A percentile compares a stretch with the other conserved stretches of the same genome.
Conservation (phyloP, 768 basidiomycete genomes). For the Russula olivacea region DNA sequence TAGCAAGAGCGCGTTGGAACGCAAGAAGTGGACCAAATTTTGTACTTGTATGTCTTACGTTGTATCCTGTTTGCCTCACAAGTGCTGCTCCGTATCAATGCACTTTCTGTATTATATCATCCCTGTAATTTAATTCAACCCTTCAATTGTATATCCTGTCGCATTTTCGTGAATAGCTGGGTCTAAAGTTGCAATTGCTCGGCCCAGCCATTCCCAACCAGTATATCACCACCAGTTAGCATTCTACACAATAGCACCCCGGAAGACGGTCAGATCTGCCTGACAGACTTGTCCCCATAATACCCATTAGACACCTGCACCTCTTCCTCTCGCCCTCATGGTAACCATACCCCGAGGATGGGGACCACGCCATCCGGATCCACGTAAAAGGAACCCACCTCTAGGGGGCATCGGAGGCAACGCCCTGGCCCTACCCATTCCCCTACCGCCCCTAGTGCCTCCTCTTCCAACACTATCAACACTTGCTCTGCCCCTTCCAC, state of each 20-base stretch:
- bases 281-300: background rate
- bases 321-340: conserved; percentile 5
- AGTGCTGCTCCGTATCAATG: background rate
- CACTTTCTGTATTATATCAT: background rate
- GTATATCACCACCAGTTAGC: background rate
- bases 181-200: background rate
- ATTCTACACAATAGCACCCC: background rate
- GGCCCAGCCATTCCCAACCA: background rate
- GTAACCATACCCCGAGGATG: background rate
- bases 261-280: background rate
- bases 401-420: conserved; percentile 19
- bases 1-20: background rate
- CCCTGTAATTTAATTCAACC: no score
- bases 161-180: no score
- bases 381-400: conserved; percentile 17
- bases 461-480: conserved; percentile 9
- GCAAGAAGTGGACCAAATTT: background rate
- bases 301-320: background rate
- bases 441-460: background rate
- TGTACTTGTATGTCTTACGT: background rate
- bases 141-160: background rate
- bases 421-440: conserved; percentile 6
- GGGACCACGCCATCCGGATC: conserved; percentile 7
- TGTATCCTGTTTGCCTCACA: background rate
- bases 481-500: conserved; percentile 12